Percentiles rank a stretch among this genome's conserved stretches.
phyloP scores from a whole-genome alignment of 352 stramenopile species.

The Globisporangium nagaii region DNA sequence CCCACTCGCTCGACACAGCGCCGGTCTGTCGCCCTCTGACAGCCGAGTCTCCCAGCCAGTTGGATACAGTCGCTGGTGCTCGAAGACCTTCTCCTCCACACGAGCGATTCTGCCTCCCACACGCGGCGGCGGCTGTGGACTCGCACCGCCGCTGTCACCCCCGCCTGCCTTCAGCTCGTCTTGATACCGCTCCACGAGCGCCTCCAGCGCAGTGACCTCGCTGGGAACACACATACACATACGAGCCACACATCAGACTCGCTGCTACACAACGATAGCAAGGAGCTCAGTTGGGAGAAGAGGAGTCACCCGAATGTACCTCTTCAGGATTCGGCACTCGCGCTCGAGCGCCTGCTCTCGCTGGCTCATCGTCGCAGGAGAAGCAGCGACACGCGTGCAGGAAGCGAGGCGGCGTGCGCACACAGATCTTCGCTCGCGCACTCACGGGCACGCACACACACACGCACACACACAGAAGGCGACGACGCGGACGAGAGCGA shows the following conservation, averaged over 20 bases:
- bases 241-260: background rate
- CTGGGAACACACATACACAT: constrained; percentile 17
- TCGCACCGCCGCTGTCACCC: background rate
- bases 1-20: constrained; percentile 23
- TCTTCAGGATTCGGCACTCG: constrained; percentile 29
- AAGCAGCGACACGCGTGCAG: background rate
- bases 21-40: constrained; percentile 12
- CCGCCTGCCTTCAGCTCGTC: constrained; percentile 26
- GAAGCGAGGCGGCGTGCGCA: too few species aligned
- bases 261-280: background rate
- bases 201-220: constrained; percentile 52
- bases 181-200: constrained; percentile 58
- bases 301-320: too few species aligned
- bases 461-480: background rate
- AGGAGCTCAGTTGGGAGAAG: too few species aligned
- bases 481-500: background rate
- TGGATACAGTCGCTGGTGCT: constrained; percentile 42
- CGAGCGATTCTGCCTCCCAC: constrained; percentile 9
- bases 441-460: background rate
- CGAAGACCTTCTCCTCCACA: constrained; percentile 47
- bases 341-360: constrained; percentile 29
- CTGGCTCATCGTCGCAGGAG: background rate
- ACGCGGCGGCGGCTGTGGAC: constrained; percentile 1
- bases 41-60: constrained; percentile 18
- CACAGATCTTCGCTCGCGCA: too few species aligned